Evolutionary conservation across 768 basidiomycete species (phyloP), one percentile per base, ranked within the genome.

Genomic region (Suillus spraguei): DNA sequence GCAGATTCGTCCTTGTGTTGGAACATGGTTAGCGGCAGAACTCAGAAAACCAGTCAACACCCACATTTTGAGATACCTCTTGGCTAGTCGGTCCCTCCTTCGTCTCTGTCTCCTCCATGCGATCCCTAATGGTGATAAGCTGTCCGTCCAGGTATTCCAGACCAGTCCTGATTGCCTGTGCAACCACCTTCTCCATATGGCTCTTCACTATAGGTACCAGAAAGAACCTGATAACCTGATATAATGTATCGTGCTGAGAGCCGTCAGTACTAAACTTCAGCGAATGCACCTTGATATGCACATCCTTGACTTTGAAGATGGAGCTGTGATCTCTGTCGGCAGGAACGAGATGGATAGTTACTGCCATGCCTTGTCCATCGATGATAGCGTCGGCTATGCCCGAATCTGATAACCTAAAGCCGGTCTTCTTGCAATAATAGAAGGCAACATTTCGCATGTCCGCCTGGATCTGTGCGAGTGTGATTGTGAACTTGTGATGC

Each of bases 381-480:
- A 97, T 78, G 42, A 95, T 68, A 5, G 96, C 88, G 70, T 97
- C 95, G 7, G 94, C 94, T 20, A 95, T 75, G 50, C 94, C 95
- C 7, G 87, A 87, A 75, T 97, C 95, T 54, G 74, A 82, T 73
- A 95, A 76, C 80, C 89, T 94, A 68, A 93, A 85, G 3, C 93
- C 93, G 6, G 80, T 84, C 85, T 95, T 96, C 82, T 88, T 93
- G 67, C 82, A 82, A 81, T 92, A 95, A 73, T 90, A 94, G 75
- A 99, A 97, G 10, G 91, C 90, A 16, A 97, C 92, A 68, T 98
- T 95, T 17, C 92, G 85, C 86, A 99, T 91, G 68, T 97, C 95
- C 6, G 91, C 91, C 73, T 98, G 95, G 68, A 97, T 91, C 75
- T 98, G 95, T 33, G 81, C 81, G 42, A 97, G 81, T 9, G 86